A percentile compares a stretch with the other conserved stretches of the same genome.
Conservation (phyloP, 192 early-diverging fungal genomes). For the Linnemannia hyalina region DNA sequence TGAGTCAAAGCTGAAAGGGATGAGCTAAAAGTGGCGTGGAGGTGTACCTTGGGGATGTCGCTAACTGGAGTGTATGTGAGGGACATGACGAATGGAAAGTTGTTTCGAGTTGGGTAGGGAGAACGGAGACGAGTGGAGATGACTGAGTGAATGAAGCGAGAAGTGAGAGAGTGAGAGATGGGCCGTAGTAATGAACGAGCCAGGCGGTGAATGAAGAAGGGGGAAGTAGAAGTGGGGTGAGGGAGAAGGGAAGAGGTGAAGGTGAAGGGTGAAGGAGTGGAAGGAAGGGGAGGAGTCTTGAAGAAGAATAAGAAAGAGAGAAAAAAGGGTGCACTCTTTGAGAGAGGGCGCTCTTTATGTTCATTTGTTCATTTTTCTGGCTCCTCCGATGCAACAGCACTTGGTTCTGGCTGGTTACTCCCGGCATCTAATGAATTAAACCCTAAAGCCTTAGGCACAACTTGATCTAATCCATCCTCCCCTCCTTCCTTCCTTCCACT, state of each 20-base stretch:
- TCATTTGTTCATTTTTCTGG: not conserved
- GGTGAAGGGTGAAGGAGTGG: not conserved
- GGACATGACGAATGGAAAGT: slow-evolving; percentile 22
- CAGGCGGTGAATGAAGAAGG: not conserved
- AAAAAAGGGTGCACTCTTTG: not conserved
- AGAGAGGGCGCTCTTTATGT: not conserved
- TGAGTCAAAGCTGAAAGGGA: not conserved
- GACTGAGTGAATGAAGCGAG: slow-evolving; percentile 8
- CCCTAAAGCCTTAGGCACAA: too few relatives aligned
- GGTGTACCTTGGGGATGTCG: slow-evolving; percentile 48
- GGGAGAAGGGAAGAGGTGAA: not conserved
- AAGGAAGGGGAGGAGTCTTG: not conserved
- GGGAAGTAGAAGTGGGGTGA: not conserved
- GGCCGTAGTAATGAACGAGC: slow-evolving; percentile 38
- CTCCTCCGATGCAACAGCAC: not conserved
- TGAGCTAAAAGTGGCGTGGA: not conserved
- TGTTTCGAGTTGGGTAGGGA: not conserved
- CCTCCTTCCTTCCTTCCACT: too few relatives aligned
- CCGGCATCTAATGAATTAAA: too few relatives aligned
- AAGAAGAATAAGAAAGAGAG: slow-evolving; percentile 5
- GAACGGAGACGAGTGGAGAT: not conserved
- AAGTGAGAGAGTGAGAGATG: not conserved
- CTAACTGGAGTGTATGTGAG: slow-evolving; percentile 35
- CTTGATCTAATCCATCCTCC: too few relatives aligned
- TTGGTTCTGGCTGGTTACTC: too few relatives aligned